A percentile compares a stretch with the other conserved stretches of the same genome.
phyloP scores from a whole-genome alignment of 371 early-diverging fungal genomes.

The Encephalitozoon intestinalis region DNA sequence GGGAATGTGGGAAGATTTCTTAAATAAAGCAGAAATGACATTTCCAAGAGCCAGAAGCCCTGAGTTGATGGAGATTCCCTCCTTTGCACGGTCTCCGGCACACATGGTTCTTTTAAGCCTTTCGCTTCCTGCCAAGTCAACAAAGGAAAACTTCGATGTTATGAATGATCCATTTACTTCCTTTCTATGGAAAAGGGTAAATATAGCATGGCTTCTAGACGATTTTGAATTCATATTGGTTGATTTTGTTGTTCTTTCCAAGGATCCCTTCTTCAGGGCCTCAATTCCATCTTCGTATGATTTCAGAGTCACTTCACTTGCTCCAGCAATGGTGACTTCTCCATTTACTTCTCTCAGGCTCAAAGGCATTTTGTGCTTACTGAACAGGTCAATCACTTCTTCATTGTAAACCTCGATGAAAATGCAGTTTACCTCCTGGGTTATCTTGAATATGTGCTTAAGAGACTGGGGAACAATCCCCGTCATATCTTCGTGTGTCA shows the following conservation, averaged over 20 bases:
- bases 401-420: slow-evolving; percentile 84
- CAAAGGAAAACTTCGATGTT: slow-evolving; percentile 65
- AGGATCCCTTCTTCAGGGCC: slow-evolving; percentile 70
- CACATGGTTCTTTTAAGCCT: slow-evolving; percentile 84
- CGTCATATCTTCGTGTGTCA: slow-evolving; percentile 64
- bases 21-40: slow-evolving; percentile 87
- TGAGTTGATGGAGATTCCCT: slow-evolving; percentile 91
- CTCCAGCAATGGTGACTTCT: slow-evolving; percentile 74
- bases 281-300: slow-evolving; percentile 77
- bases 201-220: slow-evolving; percentile 90
- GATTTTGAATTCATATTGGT: slow-evolving; percentile 91
- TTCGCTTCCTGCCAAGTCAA: slow-evolving; percentile 98
- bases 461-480: slow-evolving; percentile 52
- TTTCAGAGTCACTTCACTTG: slow-evolving; percentile 70
- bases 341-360: slow-evolving; percentile 82
- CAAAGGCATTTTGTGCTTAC: slow-evolving; percentile 66
- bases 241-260: slow-evolving; percentile 74
- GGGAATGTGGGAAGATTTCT: slow-evolving; percentile 71
- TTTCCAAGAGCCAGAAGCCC: slow-evolving; percentile 92
- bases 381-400: slow-evolving; percentile 71
- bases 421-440: slow-evolving; percentile 57
- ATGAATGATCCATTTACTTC: slow-evolving; percentile 2
- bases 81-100: slow-evolving; percentile 80
- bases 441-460: slow-evolving; percentile 47
- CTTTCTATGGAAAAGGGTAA: slow-evolving; percentile 70